phyloP scores from a whole-genome alignment of 2,329 filamentous ascomycete species.

The Drechslerella dactyloides region DNA sequence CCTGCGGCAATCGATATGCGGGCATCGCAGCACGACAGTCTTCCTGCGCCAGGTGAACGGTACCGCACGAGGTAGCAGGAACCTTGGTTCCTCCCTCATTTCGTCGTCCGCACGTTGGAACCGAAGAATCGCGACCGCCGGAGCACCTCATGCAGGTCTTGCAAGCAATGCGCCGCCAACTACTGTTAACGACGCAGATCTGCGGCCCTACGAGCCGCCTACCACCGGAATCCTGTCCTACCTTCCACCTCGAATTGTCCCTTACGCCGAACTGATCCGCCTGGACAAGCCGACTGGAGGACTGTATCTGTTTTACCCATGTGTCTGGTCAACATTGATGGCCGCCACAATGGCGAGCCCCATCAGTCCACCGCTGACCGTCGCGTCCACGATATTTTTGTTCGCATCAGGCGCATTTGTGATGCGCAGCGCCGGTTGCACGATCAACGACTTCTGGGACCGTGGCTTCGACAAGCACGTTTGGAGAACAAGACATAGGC shows the following conservation, averaged over 20 bases:
- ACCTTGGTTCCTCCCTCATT: conserved; percentile 26
- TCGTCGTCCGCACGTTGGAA: conserved; percentile 17
- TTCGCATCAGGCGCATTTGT: conserved; percentile 79
- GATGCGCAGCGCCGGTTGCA: conserved; percentile 87
- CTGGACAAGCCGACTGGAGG: conserved; percentile 81
- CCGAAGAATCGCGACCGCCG: conserved; percentile 23
- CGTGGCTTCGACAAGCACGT: conserved; percentile 84
- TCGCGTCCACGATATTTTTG: conserved; percentile 68
- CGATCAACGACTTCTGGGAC: conserved; percentile 91
- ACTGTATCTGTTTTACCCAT: conserved; percentile 85
- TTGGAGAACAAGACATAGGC: conserved; percentile 74
- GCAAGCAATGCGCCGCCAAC: conserved; percentile 27
- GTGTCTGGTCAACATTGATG: conserved; percentile 81
- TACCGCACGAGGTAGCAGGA: conserved; percentile 19
- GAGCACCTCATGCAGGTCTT: conserved; percentile 42
- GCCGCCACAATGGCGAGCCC: conserved; percentile 73
- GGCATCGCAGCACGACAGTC: conserved; percentile 9
- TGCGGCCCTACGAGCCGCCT: conserved; percentile 68
- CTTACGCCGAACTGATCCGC: conserved; percentile 81
- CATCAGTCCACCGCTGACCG: conserved; percentile 67
- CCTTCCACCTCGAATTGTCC: conserved; percentile 73
- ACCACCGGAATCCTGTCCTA: conserved; percentile 72
- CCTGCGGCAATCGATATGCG: conserved; percentile 22
- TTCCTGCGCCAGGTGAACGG: conserved; percentile 8
- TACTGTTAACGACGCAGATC: conserved; percentile 17